Conservation (phyloP, 495 filamentous ascomycete species). For the Lichina pygmaea region DNA sequence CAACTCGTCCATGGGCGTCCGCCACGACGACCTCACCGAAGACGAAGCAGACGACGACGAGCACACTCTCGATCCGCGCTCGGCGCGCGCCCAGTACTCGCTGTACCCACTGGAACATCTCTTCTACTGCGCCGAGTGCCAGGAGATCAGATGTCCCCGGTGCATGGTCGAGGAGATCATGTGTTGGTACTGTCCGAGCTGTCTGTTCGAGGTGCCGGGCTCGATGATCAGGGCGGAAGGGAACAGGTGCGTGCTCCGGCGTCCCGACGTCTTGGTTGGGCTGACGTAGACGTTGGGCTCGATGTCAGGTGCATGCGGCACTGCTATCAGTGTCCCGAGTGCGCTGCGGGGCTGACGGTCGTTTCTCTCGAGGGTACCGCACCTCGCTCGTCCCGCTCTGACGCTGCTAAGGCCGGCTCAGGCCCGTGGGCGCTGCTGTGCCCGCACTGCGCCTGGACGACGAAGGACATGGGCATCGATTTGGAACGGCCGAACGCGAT, state of each 20-base stretch:
- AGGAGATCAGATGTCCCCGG: constrained; percentile 76
- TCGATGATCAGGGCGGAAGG: constrained; percentile 75
- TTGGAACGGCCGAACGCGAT: constrained; percentile 75
- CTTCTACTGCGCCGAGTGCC: constrained; percentile 88
- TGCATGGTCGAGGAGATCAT: constrained; percentile 83
- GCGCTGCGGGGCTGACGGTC: constrained; percentile 53
- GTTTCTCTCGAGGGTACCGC: constrained; percentile 24
- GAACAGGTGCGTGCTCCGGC: constrained; percentile 38
- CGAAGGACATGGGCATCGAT: constrained; percentile 64
- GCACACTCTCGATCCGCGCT: constrained; percentile 60
- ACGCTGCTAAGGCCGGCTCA: constrained; percentile 5
- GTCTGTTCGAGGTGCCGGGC: constrained; percentile 81
- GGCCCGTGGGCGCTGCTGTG: constrained; percentile 59
- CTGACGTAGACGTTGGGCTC: background rate
- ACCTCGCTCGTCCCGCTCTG: constrained; percentile 2
- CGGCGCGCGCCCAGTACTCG: constrained; percentile 61
- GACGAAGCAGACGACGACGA: constrained; percentile 22
- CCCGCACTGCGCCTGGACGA: constrained; percentile 76
- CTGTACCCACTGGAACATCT: constrained; percentile 86
- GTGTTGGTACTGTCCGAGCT: constrained; percentile 86
- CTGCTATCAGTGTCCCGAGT: constrained; percentile 84
- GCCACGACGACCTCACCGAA: constrained; percentile 8
- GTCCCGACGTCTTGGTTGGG: background rate
- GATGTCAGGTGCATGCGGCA: constrained; percentile 56
- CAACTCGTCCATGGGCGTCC: constrained; percentile 14